Conservation (phyloP, 75 land plant genomes). For the Cryptomeria japonica region DNA sequence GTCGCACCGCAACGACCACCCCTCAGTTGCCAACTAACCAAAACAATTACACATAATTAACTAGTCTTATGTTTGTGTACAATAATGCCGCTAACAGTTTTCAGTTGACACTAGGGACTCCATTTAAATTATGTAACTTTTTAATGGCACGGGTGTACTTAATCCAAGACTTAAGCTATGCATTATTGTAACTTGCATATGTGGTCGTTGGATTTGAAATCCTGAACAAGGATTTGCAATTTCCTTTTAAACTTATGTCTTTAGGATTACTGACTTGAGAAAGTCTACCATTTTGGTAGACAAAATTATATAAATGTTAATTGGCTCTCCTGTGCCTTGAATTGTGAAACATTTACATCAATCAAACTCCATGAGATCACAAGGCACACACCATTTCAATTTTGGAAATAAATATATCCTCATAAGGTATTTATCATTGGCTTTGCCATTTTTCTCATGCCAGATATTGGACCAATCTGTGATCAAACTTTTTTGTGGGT, state of each 20-base stretch:
- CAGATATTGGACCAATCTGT: background rate
- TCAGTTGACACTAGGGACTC: background rate
- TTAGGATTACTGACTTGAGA: background rate
- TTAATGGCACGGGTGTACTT: background rate
- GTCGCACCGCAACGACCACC: too few relatives aligned
- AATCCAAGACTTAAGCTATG: background rate
- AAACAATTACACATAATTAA: too few relatives aligned
- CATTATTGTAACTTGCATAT: too few relatives aligned
- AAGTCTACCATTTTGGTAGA: background rate
- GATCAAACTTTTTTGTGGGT: background rate
- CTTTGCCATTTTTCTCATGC: background rate
- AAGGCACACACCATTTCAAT: too few relatives aligned
- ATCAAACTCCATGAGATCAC: background rate
- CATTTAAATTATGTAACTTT: background rate
- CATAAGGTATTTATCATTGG: background rate
- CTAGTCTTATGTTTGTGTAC: too few relatives aligned
- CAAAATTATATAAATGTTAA: too few relatives aligned
- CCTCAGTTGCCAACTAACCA: too few relatives aligned
- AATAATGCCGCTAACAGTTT: too few relatives aligned
- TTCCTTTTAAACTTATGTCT: too few relatives aligned
- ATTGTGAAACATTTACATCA: background rate
- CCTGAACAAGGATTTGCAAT: too few relatives aligned
- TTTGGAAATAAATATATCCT: background rate
- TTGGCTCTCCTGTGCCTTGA: background rate
- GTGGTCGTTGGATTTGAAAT: too few relatives aligned